Evolutionary conservation across 139 green algal genomes (phyloP), one percentile per base, ranked within the genome.

Genomic region (Tetradesmus lagerheimii): DNA sequence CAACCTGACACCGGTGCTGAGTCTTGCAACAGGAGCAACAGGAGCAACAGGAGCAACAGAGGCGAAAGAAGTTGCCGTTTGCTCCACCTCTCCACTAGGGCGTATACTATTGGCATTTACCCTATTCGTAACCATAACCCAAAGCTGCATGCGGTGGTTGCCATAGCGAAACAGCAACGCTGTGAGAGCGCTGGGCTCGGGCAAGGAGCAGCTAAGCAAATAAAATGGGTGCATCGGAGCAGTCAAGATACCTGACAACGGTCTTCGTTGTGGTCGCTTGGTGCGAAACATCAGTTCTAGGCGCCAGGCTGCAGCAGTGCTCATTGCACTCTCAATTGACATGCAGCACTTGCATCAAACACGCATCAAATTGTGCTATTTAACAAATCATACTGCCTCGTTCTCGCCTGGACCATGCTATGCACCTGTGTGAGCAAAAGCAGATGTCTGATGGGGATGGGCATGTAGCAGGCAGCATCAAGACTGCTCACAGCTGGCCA

Each of bases 251-350:
- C 11, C 3, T 79, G 31, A 38, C 74, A 16, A 87, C 81, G 5
- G 31, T 87, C 15, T n/a, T 43, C 31, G 81, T 87, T 27, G 53
- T 87, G 31, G 31, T 77, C 12, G 35, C 53, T n/a, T 87, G 81
- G 81, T 87, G 50, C 9, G 81, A n/a, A 38, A 15, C 31, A 23
- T 38, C 71, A 38, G 66, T 38, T 23, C 71, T 79, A 38, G 71
- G 71, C 71, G 31, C 31, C 71, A 79, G 71, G 71, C 71, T 41
- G 71, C 71, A 41, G 71, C 71, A 79, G 31, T 18, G 71, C 57
- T 37, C 29, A 77, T 37, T 38, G 71, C 71, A 39, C 57, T 71
- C 57, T 31, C 57, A 71, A 31, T 38, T 79, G 6, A 12, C 71
- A 79, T 79, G 71, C 71, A 20, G 71, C 71, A 38, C 47, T 11